A percentile compares a stretch with the other conserved stretches of the same genome.
phyloP scores from a whole-genome alignment of 2,329 filamentous ascomycete genomes.

The Verticillium longisporum region DNA sequence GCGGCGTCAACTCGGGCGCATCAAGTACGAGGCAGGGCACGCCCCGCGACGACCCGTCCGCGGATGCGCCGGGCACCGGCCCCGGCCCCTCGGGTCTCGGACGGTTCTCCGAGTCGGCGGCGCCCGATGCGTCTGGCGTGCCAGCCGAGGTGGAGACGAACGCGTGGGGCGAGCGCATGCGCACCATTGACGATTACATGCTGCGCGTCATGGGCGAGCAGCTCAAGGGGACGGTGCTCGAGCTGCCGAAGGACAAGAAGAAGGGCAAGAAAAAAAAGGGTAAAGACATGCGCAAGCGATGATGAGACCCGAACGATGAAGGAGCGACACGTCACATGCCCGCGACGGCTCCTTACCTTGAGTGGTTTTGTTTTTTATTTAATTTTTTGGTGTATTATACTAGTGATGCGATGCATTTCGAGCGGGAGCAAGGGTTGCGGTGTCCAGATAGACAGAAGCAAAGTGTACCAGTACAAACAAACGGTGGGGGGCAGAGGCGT shows the following conservation, averaged over 20 bases:
- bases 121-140: constrained; percentile 22
- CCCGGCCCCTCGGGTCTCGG: constrained; percentile 27
- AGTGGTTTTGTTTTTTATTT: no score
- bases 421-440: no score
- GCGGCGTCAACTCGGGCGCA: constrained; percentile 35
- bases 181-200: constrained; percentile 70
- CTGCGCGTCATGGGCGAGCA: constrained; percentile 59
- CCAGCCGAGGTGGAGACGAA: constrained; percentile 44
- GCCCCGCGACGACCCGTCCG: constrained; percentile 32
- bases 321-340: no score
- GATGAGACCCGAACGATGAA: not conserved
- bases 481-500: no score
- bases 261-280: constrained; percentile 53
- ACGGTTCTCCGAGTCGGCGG: constrained; percentile 26
- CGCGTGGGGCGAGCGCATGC: constrained; percentile 50
- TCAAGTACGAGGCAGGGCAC: constrained; percentile 47
- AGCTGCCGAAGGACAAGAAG: constrained; percentile 59
- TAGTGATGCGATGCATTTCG: no score
- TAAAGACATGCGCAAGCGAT: constrained; percentile 49
- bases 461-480: no score
- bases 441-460: no score
- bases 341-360: no score
- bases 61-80: constrained; percentile 15
- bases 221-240: constrained; percentile 52
- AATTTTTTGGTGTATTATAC: no score